A percentile compares a stretch with the other conserved stretches of the same genome.
Conservation (phyloP, 805 yeast species). For the Metschnikowia kofuensis region DNA sequence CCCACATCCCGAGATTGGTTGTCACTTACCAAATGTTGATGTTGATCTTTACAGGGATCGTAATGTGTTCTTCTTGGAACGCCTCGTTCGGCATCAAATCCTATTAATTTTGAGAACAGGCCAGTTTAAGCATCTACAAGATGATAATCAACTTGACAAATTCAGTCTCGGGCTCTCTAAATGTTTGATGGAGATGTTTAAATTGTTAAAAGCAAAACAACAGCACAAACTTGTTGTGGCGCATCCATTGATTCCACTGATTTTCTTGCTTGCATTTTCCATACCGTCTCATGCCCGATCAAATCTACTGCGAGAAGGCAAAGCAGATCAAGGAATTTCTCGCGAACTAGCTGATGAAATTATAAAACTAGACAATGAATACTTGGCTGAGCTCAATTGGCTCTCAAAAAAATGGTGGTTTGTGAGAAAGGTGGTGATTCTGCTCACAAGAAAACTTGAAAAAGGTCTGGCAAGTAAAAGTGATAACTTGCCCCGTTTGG, state of each 20-base stretch:
- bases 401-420: conserved; percentile 19
- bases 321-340: not conserved
- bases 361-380: conserved; percentile 3
- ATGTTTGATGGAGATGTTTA: conserved; percentile 9
- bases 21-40: conserved; percentile 11
- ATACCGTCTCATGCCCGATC: conserved; percentile 12
- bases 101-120: conserved; percentile 16
- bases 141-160: conserved; percentile 7
- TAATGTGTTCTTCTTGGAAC: conserved; percentile 12
- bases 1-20: not conserved
- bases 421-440: conserved; percentile 13
- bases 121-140: conserved; percentile 12
- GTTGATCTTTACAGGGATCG: conserved; percentile 14
- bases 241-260: conserved; percentile 18
- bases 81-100: conserved; percentile 13
- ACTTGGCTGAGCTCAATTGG: conserved; percentile 9
- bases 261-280: conserved; percentile 16
- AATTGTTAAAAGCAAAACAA: conserved; percentile 11
- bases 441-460: conserved; percentile 7
- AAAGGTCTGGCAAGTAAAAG: not conserved
- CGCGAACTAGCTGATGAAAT: conserved; percentile 4
- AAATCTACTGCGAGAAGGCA: conserved; percentile 5
- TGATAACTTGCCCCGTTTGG: not conserved
- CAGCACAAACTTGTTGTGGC: conserved; percentile 14
- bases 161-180: conserved; percentile 12